Evolutionary conservation across 306 rosid species (phyloP).

Genomic region (Dryas alaskensis): DNA sequence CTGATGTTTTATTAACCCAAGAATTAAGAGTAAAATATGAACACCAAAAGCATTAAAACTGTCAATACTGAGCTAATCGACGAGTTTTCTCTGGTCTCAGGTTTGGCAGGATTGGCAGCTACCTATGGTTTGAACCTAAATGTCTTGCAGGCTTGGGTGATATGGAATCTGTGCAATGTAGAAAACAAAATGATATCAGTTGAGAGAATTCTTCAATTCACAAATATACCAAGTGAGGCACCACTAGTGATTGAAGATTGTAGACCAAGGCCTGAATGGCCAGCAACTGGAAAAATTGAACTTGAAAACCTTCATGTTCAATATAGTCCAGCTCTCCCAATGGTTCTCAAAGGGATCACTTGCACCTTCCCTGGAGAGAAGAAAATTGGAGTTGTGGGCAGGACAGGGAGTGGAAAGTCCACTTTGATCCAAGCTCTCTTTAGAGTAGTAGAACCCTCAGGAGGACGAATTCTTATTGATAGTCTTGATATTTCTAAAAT

Average conservation of each 20-base stretch:
- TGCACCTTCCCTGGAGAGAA: slow-evolving; percentile 26
- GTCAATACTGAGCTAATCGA: neutral
- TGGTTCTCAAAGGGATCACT: slow-evolving; percentile 18
- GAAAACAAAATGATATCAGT: slow-evolving; percentile 36
- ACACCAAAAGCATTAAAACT: neutral
- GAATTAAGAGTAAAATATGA: neutral
- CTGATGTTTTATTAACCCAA: neutral
- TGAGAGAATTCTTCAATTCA: slow-evolving; percentile 30
- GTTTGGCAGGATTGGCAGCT: slow-evolving; percentile 31
- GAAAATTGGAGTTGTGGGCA: slow-evolving; percentile 26
- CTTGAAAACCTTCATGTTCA: slow-evolving; percentile 19
- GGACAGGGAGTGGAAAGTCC: slow-evolving; percentile 28
- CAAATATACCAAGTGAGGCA: slow-evolving; percentile 29
- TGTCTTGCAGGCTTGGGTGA: slow-evolving; percentile 32
- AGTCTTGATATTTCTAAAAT: slow-evolving; percentile 10
- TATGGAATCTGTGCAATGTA: slow-evolving; percentile 30
- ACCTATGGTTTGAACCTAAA: slow-evolving; percentile 34
- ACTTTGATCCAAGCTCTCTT: slow-evolving; percentile 28
- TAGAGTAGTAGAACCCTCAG: slow-evolving; percentile 19
- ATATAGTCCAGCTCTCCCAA: slow-evolving; percentile 19
- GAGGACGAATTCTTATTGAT: slow-evolving; percentile 13
- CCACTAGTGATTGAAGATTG: slow-evolving; percentile 28
- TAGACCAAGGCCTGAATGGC: slow-evolving; percentile 23
- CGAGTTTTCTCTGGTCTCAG: neutral
- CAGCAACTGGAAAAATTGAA: slow-evolving; percentile 21